Percentiles rank a stretch among this genome's conserved stretches.
phyloP scores from a whole-genome alignment of 2,329 filamentous ascomycete species.

The Thyridium curvatum region DNA sequence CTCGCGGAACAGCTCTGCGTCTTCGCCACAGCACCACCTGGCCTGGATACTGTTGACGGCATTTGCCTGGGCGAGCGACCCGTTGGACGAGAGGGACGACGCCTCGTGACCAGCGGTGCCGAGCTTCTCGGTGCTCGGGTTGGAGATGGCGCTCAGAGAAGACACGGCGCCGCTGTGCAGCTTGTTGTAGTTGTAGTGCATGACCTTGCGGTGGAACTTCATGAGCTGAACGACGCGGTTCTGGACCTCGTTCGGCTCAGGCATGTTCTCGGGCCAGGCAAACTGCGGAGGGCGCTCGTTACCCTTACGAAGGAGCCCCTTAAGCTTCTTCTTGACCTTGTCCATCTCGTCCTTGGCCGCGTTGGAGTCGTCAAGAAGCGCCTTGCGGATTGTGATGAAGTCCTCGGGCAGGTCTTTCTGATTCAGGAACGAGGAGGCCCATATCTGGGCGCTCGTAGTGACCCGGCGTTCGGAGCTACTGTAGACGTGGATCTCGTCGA shows the following conservation, averaged over 20 bases:
- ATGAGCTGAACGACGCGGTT: slow-evolving; percentile 89
- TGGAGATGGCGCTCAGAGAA: slow-evolving; percentile 52
- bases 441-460: slow-evolving; percentile 94
- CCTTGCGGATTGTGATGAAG: slow-evolving; percentile 86
- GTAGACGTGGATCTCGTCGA: slow-evolving; percentile 91
- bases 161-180: slow-evolving; percentile 62
- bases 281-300: slow-evolving; percentile 91
- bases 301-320: slow-evolving; percentile 85
- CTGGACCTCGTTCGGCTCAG: slow-evolving; percentile 89
- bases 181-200: slow-evolving; percentile 88
- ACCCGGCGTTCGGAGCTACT: slow-evolving; percentile 94
- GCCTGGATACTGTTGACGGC: slow-evolving; percentile 69
- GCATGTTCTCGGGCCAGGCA: slow-evolving; percentile 94
- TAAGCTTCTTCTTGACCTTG: slow-evolving; percentile 99
- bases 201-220: slow-evolving; percentile 93
- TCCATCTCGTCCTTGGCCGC: slow-evolving; percentile 99
- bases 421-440: slow-evolving; percentile 81
- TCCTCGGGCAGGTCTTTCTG: slow-evolving; percentile 80
- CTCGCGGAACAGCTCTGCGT: slow-evolving; percentile 89
- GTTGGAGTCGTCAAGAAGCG: slow-evolving; percentile 93
- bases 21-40: slow-evolving; percentile 94
- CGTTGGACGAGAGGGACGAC: slow-evolving; percentile 21
- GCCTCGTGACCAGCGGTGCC: slow-evolving; percentile 37
- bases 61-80: slow-evolving; percentile 45
- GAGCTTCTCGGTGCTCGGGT: slow-evolving; percentile 35